Percentiles rank a stretch among this genome's conserved stretches.
These are phyloP conservation scores for Neurospora tetrasperma DNA, from an alignment of 495 filamentous ascomycete species.

Conservation along the genomic window DNA sequence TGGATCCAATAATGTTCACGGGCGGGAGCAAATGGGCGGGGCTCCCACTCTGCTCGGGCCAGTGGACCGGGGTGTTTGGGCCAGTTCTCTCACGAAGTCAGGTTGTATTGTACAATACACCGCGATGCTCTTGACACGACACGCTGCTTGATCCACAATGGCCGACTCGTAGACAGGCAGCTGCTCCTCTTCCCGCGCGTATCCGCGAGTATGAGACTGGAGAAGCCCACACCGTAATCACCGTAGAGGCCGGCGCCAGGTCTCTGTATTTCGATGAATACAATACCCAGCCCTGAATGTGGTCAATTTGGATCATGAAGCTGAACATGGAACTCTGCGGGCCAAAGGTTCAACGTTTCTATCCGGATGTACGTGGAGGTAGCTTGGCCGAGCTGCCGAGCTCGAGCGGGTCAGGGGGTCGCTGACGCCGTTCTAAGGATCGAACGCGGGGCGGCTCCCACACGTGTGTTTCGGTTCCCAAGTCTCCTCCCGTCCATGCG, in stretches of 20 bases:
- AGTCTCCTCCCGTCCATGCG: not conserved
- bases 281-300: not conserved
- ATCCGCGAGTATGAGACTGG: not conserved
- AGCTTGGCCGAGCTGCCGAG: not conserved
- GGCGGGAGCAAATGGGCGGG: not conserved
- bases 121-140: not conserved
- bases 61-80: not conserved
- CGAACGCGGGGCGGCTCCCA: not conserved
- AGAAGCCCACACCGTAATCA: not conserved
- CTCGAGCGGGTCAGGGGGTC: not conserved
- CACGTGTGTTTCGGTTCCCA: not conserved
- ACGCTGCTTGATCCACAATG: not conserved
- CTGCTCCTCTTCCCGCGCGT: not conserved
- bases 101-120: not conserved
- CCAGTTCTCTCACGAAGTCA: not conserved
- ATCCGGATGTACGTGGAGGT: not conserved
- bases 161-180: not conserved
- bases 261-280: not conserved
- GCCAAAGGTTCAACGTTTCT: not conserved
- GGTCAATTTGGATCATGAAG: not conserved
- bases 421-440: not conserved
- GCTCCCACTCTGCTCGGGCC: not conserved
- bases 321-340: not conserved
- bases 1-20: not conserved
- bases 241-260: not conserved